phyloP scores from a whole-genome alignment of 345 rosid genomes.

The Rhizophora apiculata region DNA sequence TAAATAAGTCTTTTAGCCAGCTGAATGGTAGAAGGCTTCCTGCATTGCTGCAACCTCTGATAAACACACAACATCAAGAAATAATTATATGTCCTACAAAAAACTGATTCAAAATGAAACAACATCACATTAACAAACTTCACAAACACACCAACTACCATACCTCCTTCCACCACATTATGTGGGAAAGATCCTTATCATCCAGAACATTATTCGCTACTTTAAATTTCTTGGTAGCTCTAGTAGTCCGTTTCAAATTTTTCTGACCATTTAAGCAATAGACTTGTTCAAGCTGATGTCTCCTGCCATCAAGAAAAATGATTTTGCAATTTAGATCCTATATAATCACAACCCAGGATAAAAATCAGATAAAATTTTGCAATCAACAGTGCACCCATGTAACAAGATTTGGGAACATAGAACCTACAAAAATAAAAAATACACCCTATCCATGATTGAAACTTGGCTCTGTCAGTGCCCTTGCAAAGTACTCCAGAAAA shows the following conservation, averaged over 20 bases:
- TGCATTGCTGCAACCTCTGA: constrained; percentile 77
- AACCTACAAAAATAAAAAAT: too few relatives aligned
- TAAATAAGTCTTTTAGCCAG: constrained; percentile 62
- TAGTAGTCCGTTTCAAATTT: constrained; percentile 37
- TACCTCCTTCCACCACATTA: constrained; percentile 95
- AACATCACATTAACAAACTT: not conserved
- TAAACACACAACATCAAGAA: constrained; percentile 3
- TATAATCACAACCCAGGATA: constrained; percentile 5
- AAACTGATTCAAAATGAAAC: not conserved
- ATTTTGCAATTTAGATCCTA: not conserved
- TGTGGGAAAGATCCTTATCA: constrained; percentile 68
- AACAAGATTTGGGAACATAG: too few relatives aligned
- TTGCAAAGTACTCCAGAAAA: too few relatives aligned
- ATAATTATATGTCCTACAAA: not conserved
- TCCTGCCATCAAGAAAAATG: constrained; percentile 24
- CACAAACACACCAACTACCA: not conserved
- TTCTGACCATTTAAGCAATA: constrained; percentile 51
- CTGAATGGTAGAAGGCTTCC: constrained; percentile 76
- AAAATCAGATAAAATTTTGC: not conserved
- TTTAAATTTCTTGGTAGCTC: constrained; percentile 51
- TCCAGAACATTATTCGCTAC: constrained; percentile 35
- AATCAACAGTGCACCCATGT: too few relatives aligned
- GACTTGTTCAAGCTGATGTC: constrained; percentile 33
- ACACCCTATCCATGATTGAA: too few relatives aligned
- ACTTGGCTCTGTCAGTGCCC: too few relatives aligned